These are phyloP conservation scores for Moricandia moricandioides DNA, from an alignment of 345 rosid species.

Conservation along the genomic window DNA sequence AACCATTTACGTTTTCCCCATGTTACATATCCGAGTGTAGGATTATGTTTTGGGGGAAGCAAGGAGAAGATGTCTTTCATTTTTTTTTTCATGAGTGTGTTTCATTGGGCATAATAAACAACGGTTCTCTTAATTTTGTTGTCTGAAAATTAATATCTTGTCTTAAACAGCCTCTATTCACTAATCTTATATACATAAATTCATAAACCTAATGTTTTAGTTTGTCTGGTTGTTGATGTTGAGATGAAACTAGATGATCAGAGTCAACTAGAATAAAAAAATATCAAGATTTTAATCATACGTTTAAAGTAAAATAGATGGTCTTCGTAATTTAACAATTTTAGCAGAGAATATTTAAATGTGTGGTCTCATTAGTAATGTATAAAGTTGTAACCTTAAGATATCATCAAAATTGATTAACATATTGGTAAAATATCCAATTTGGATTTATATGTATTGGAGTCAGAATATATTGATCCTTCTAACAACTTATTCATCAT, in stretches of 20 bases:
- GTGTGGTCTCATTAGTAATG: neutral
- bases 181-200: neutral
- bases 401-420: neutral
- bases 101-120: slow-evolving; percentile 9
- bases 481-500: neutral
- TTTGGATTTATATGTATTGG: neutral
- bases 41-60: slow-evolving; percentile 14
- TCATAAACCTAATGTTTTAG: neutral
- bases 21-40: slow-evolving; percentile 21
- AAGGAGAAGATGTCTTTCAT: slow-evolving; percentile 1
- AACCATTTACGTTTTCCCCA: slow-evolving; percentile 6
- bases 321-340: neutral
- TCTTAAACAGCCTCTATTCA: neutral
- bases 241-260: neutral
- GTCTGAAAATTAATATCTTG: neutral
- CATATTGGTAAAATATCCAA: neutral
- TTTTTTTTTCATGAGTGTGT: slow-evolving; percentile 2
- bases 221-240: neutral
- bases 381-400: neutral
- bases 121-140: neutral
- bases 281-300: neutral
- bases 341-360: neutral
- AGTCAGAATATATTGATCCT: neutral
- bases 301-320: neutral
- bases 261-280: neutral